Base-by-base conservation (phyloP, 768 basidiomycete genomes). In the Daedaleopsis nitida region DNA sequence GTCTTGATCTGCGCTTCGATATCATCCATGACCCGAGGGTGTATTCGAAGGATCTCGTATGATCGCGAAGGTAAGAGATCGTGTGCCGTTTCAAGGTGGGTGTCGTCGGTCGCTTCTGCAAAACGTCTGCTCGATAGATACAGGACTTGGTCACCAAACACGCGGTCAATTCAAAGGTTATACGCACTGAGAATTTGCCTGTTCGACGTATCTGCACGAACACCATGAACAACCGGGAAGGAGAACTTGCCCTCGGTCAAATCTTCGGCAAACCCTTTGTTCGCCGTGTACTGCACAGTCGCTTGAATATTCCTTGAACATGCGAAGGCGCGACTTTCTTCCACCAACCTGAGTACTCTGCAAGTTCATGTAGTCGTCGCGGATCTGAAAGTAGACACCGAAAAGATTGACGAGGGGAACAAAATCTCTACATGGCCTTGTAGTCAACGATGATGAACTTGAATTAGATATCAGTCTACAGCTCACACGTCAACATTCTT, bases 321-420 rank as follows among this genome's bases (percentile, higher is more conserved):
- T 3, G 27, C 4, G 7, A 32, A 32, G 27, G 3, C 27, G 27
- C 27, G 27, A 32, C 7, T 32, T 32, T 32, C 27, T 3, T 32
- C 13, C n/a, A 37, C 45, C 21, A 14, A 94, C 94, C 80, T 95
- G 86, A 17, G 83, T 82, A 51, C 91, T 93, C 69, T 96, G 88
- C 24, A 98, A 77, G 68, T 98, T 98, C 91, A 96, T 94, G 49
- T 95, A 91, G 72, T 98, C 96, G 67, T 98, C 96, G n/a, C 95
- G 78, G 66, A 98, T 96, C 72, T 98, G 96, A 73, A 94, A 97
- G 68, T 87, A 91, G n/a, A 97, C 85, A 2, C 96, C 94, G 62
- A 98, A 90, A 11, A 97, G 83, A 72, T 97, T 97, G 63, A 96
- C 92, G 1, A 98, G 81, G 0, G 95, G 94, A 1, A 96, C 86